Base-by-base conservation (phyloP, 2,329 filamentous ascomycete species). In the Hyphodiscus sp. region DNA sequence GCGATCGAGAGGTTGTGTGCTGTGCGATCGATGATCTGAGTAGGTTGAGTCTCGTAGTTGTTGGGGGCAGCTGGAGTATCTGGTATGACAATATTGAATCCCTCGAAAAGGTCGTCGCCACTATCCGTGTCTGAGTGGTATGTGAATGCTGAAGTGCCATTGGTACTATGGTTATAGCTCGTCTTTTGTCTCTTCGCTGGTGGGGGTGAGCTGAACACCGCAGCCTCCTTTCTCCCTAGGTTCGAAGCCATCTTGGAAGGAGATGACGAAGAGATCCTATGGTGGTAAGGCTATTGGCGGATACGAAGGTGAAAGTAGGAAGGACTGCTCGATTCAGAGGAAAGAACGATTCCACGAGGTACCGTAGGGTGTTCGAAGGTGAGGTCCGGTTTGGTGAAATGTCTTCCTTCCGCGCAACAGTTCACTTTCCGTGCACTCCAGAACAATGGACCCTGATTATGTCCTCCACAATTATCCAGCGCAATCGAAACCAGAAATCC, bases 81-180 rank as follows among this genome's bases (percentile, higher is more conserved):
- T 45, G 67, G 67, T 33, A 48, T 48, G 16, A 66, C 55, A 56
- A 8, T 3, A 26, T 26, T 26, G 33, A 63, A 71, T 44, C 78
- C 75, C 52, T 77, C 76, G 43, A 77, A 69, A 1, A 73, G 62
- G 9, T 76, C 74, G 54, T 78, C 76, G 8, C 70, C 73, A 57
- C 68, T 72, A 56, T 76, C 75, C 20, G 71, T 65, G 33, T 72
- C 69, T 10, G 71, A 74, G 52, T 69, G 64, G 52, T 67, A 69
- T 11, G 57, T 55, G 42, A 50, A 51, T 18, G 56, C 58, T 4
- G 61, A 61, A 45, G 62, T 61, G 20, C 60, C 60, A 1, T 58
- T 61, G 19, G 63, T 61, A 43, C 58, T 63, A 56, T 67, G 68
- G 16, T 67, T 66, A 26, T 60, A 59, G 23, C 55, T 49, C 16